Base-by-base conservation (phyloP, 805 yeast species). In the Ogataea pilisensis region DNA sequence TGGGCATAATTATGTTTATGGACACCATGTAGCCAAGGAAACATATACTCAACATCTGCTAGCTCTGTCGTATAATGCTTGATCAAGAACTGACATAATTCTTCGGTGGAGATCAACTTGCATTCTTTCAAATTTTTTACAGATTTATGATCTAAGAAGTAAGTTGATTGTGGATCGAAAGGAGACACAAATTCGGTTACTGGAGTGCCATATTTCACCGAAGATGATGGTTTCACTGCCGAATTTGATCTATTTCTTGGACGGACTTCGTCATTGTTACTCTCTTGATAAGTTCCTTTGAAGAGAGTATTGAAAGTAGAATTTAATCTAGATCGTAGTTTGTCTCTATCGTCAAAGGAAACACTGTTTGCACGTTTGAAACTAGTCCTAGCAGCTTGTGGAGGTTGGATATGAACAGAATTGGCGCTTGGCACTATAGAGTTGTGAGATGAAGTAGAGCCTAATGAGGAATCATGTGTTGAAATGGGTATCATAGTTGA, bases 21-120 rank as follows among this genome's bases (percentile, higher is more conserved):
- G 33, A 85, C 67, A 1, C 95, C 93, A 58, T 90, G 96, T 20
- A 87, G 68, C 96, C 96, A 89, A 0, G 97, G 97, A 53, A 89
- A 90, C 72, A 90, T 76, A 9, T 55, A 55, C 19, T 70, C 73
- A 16, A 90, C 82, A 3, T 75, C 75, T 0, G 96, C 95, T 31
- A 82, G 55, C 3, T 51, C 57, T 11, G 56, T 34, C 2, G 55
- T 42, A 33, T 53, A 58, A 22, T 57, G 55, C 3, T 31, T 41
- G 8, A 41, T 39, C 14, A 60, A 42, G 8, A 54, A 48, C 8
- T 45, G 41, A 33, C 53, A 48, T 3, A 54, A 38, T 39, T 61
- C 65, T n/a, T 52, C 56, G 6, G 50, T 46, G 5, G 58, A 45
- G 11, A 61, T 42, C 26, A 58, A 27, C 21, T 52, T 53, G 32